A percentile compares a stretch with the other conserved stretches of the same genome.
These are phyloP conservation scores for Trypanosoma boissoni DNA, from an alignment of 208 protist genomes.

Conservation along the genomic window DNA sequence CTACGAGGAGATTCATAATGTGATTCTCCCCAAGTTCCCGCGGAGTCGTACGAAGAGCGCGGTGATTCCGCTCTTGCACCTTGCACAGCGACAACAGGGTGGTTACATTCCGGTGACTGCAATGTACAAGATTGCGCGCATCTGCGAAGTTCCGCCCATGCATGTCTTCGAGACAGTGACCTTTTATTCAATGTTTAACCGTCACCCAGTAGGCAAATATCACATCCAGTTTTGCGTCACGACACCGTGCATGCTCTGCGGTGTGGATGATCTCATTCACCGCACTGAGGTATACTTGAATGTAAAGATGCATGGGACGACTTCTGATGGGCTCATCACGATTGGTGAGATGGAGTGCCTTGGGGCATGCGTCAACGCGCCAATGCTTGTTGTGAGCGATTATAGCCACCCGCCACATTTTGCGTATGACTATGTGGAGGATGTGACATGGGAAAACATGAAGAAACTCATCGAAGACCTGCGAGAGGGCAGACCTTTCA, in stretches of 20 bases:
- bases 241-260: conserved; percentile 92
- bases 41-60: conserved; percentile 66
- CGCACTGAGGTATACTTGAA: conserved; percentile 78
- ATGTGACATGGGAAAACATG: conserved; percentile 85
- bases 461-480: conserved; percentile 81
- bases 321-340: conserved; percentile 85
- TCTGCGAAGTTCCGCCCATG: conserved; percentile 90
- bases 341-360: conserved; percentile 95
- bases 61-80: conserved; percentile 88
- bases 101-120: conserved; percentile 92
- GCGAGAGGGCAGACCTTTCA: conserved; percentile 66
- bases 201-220: conserved; percentile 92
- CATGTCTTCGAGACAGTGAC: conserved; percentile 92
- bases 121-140: conserved; percentile 94
- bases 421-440: conserved; percentile 88
- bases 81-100: conserved; percentile 90
- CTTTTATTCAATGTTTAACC: conserved; percentile 96
- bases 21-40: conserved; percentile 93
- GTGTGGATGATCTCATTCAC: conserved; percentile 85
- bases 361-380: conserved; percentile 92
- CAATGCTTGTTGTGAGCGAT: conserved; percentile 92
- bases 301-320: conserved; percentile 83
- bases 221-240: conserved; percentile 94
- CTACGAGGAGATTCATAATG: conserved; percentile 87
- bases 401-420: conserved; percentile 90